Evolutionary conservation across 352 stramenopile genomes (phyloP).

Genomic region (Aphanomyces cochlioides): DNA sequence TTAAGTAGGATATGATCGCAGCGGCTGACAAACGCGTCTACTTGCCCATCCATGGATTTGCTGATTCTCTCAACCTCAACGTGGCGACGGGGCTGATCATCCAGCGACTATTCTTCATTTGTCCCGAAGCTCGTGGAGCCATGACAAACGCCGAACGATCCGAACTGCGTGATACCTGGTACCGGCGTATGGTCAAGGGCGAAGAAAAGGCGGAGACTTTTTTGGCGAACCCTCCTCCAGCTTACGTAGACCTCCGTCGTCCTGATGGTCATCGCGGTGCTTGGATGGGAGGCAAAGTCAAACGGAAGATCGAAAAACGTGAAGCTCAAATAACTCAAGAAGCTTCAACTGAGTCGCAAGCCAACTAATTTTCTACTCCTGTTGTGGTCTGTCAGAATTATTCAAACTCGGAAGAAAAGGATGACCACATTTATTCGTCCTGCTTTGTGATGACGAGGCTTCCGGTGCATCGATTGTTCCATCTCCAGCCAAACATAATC

Average conservation of each 20-base stretch:
- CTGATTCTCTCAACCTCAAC: conserved; percentile 83
- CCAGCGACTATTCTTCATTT: conserved; percentile 50
- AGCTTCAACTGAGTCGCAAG: neutral
- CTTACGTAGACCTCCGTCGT: conserved; percentile 37
- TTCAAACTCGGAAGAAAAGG: no score
- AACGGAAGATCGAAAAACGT: conserved; percentile 10
- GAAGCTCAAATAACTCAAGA: conserved; percentile 5
- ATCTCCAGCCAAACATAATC: neutral
- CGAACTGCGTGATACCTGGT: conserved; percentile 38
- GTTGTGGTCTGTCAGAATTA: no score
- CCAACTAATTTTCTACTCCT: no score
- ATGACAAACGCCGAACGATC: conserved; percentile 35
- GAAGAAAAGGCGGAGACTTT: conserved; percentile 33
- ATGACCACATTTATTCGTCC: no score
- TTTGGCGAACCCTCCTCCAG: conserved; percentile 29
- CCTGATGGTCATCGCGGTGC: conserved; percentile 39
- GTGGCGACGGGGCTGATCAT: conserved; percentile 82
- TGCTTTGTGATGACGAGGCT: no score
- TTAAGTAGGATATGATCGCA: conserved; percentile 51
- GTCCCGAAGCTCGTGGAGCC: conserved; percentile 36
- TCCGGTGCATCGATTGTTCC: neutral
- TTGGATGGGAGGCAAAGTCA: conserved; percentile 41
- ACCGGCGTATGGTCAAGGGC: conserved; percentile 37
- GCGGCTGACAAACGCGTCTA: conserved; percentile 73
- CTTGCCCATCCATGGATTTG: conserved; percentile 80